Evolutionary conservation across 2,329 filamentous ascomycete species (phyloP), one percentile per base, ranked within the genome.

Genomic region (Trichoderma citrinoviride): DNA sequence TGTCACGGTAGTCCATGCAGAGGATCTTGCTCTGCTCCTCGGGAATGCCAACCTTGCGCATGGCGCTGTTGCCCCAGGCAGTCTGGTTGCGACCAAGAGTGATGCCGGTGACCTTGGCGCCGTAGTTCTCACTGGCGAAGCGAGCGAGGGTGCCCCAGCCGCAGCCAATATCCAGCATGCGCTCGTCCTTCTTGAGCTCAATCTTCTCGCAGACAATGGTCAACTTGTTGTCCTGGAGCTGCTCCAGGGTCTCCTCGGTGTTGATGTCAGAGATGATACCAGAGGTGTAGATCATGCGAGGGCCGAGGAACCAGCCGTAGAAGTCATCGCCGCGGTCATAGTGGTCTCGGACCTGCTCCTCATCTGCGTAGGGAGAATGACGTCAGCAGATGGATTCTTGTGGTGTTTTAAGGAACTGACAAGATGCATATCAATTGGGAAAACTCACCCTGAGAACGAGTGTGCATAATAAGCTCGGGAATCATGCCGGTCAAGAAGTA

Each of bases 271-370:
- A 90, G 76, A 99, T 96, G 73, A 99, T 83, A 73, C 95, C 95
- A 57, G 92, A 96, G 58, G 95, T 99, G 83, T 98, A 98, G 80
- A 98, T 92, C 95, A 98, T 99, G 75, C 94, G 93, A 66, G 94
- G 94, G 67, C 95, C 95, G 68, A 98, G 87, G 85, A 98, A 98
- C 93, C 93, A 99, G 77, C 87, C 90, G 83, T 99, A 99, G 82
- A 97, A 97, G 80, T 98, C 95, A 77, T 99, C 93, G 75, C 95
- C 95, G 70, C 93, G 90, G 84, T 98, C 95, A 80, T 99, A 99
- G 83, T 97, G 93, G 78, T 93, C 92, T 76, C 93, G 92, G 65
- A 98, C 93, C 81, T 98, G 95, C 79, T 98, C 94, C 85, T 97
- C 93, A 72, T 98, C 76, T 76, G 49, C 3, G 29, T 23, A 10